phyloP scores from a whole-genome alignment of 805 yeast species.

The Cyberlindnera americana region DNA sequence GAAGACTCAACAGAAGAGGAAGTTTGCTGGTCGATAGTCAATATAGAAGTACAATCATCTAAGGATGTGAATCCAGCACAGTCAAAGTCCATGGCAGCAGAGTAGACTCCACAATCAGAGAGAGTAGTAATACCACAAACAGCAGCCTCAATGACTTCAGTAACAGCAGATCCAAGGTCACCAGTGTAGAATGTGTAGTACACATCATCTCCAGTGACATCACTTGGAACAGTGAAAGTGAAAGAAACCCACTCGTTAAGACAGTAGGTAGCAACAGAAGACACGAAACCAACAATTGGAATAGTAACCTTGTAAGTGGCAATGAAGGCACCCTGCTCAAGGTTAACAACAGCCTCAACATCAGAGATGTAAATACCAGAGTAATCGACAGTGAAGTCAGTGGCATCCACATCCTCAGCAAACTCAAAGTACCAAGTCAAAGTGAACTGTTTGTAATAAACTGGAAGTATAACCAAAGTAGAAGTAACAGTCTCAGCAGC shows the following conservation, averaged over 20 bases:
- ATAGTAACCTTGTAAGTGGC: constrained; percentile 10
- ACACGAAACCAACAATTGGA: not conserved
- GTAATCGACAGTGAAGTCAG: constrained; percentile 11
- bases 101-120: constrained; percentile 11
- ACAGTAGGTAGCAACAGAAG: constrained; percentile 8
- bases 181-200: constrained; percentile 20
- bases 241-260: constrained; percentile 9
- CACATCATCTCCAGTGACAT: constrained; percentile 2
- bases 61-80: constrained; percentile 8
- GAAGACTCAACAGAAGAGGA: constrained; percentile 1
- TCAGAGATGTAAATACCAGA: constrained; percentile 9
- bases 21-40: not conserved
- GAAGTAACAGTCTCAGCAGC: not conserved
- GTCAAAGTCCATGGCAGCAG: constrained; percentile 10
- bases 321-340: constrained; percentile 16
- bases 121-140: constrained; percentile 12
- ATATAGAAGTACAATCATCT: constrained; percentile 1
- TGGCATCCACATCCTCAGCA: constrained; percentile 11
- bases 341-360: constrained; percentile 15
- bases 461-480: not conserved
- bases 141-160: not conserved
- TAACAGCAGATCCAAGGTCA: constrained; percentile 15
- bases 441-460: constrained; percentile 7
- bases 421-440: constrained; percentile 21
- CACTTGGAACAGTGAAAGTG: constrained; percentile 5